Percentiles rank a stretch among this genome's conserved stretches.
phyloP scores from a whole-genome alignment of 768 basidiomycete genomes.

The Chalciporus piperatus region DNA sequence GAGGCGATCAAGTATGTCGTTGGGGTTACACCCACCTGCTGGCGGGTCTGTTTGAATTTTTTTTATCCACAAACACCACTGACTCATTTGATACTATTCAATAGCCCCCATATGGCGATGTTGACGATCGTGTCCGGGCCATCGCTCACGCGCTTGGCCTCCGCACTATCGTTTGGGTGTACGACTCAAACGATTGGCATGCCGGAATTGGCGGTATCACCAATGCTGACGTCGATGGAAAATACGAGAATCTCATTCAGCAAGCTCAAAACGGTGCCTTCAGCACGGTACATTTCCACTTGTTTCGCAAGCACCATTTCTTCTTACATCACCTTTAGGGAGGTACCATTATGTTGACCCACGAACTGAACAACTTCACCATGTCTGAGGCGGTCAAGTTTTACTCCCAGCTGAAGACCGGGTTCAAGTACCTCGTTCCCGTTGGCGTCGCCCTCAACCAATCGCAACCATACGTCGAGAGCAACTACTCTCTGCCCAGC shows the following conservation, averaged over 20 bases:
- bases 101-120: slow-evolving; percentile 60
- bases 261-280: slow-evolving; percentile 45
- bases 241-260: slow-evolving; percentile 54
- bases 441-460: slow-evolving; percentile 50
- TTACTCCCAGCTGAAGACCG: slow-evolving; percentile 42
- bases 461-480: slow-evolving; percentile 52
- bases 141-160: slow-evolving; percentile 67
- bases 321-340: slow-evolving; percentile 23
- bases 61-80: background rate
- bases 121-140: slow-evolving; percentile 73
- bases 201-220: slow-evolving; percentile 46
- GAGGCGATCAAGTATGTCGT: slow-evolving; percentile 52
- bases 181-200: slow-evolving; percentile 71
- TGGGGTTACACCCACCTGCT: slow-evolving; percentile 58
- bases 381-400: slow-evolving; percentile 57
- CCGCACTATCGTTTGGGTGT: slow-evolving; percentile 70
- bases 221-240: slow-evolving; percentile 43
- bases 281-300: slow-evolving; percentile 27
- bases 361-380: slow-evolving; percentile 60
- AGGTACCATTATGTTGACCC: slow-evolving; percentile 54
- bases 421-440: slow-evolving; percentile 51
- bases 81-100: background rate
- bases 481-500: slow-evolving; percentile 36
- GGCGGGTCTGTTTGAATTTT: slow-evolving; percentile 42
- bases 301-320: too few species aligned